phyloP scores from a whole-genome alignment of 768 basidiomycete species.

The Termitomyces sp. region DNA sequence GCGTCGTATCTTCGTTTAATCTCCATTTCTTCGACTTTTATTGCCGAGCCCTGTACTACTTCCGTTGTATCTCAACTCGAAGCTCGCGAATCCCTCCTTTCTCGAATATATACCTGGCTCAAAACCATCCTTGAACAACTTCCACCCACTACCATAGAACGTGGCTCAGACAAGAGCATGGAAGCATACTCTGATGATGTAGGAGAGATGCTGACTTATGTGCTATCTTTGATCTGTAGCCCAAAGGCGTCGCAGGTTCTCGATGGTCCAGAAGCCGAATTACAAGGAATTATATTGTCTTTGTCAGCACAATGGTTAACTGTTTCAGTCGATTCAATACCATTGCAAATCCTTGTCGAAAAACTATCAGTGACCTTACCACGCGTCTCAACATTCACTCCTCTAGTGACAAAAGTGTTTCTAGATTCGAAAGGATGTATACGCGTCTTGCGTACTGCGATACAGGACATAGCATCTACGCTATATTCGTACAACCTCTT shows the following conservation, averaged over 20 bases:
- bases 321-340: background rate
- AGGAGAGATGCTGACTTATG: slow-evolving; percentile 1
- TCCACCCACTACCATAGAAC: background rate
- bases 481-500: slow-evolving; percentile 31
- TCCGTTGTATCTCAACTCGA: background rate
- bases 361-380: slow-evolving; percentile 23
- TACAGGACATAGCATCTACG: slow-evolving; percentile 19
- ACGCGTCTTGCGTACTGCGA: slow-evolving; percentile 11
- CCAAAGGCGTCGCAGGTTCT: background rate
- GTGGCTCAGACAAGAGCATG: background rate
- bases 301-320: slow-evolving; percentile 12
- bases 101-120: slow-evolving; percentile 4
- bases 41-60: background rate
- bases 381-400: slow-evolving; percentile 15
- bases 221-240: background rate
- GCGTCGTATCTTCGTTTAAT: slow-evolving; percentile 24
- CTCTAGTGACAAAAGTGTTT: slow-evolving; percentile 13
- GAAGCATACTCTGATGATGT: slow-evolving; percentile 2
- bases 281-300: slow-evolving; percentile 10
- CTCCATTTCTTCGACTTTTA: slow-evolving; percentile 21
- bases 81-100: background rate
- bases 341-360: slow-evolving; percentile 14
- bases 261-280: background rate
- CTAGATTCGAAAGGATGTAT: slow-evolving; percentile 10
- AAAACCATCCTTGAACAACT: slow-evolving; percentile 1